Conservation (phyloP, 2,329 filamentous ascomycete genomes). For the Westerdykella ornata region DNA sequence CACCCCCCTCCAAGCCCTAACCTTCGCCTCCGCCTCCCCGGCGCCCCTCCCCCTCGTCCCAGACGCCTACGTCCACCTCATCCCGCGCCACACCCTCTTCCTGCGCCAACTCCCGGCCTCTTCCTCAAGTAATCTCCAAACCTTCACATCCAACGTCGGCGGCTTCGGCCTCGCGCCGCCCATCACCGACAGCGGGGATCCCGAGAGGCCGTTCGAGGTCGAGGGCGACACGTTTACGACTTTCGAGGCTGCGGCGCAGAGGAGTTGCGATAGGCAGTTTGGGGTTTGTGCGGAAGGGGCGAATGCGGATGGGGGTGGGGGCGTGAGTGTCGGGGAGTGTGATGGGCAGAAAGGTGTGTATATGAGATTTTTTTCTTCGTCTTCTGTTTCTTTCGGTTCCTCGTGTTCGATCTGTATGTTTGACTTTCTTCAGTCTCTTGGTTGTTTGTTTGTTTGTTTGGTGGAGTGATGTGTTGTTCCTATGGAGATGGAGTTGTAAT, state of each 20-base stretch:
- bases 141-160: conserved; percentile 44
- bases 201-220: conserved; percentile 40
- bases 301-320: conserved; percentile 44
- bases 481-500: neutral
- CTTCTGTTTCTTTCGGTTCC: neutral
- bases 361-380: neutral
- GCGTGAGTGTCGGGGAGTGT: conserved; percentile 46
- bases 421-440: too few species aligned
- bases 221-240: conserved; percentile 46
- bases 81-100: conserved; percentile 31
- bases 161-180: conserved; percentile 47
- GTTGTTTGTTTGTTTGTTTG: too few species aligned
- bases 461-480: too few species aligned
- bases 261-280: conserved; percentile 58
- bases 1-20: conserved; percentile 10
- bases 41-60: conserved; percentile 16
- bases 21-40: conserved; percentile 9
- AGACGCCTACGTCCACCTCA: conserved; percentile 19
- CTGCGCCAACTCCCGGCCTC: conserved; percentile 19
- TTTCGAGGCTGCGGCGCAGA: conserved; percentile 50
- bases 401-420: neutral
- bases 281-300: conserved; percentile 47
- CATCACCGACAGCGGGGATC: conserved; percentile 43
- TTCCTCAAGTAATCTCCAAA: conserved; percentile 21
- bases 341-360: conserved; percentile 45